phyloP scores from a whole-genome alignment of 768 basidiomycete species.

The Mrakia hoshinonis region DNA sequence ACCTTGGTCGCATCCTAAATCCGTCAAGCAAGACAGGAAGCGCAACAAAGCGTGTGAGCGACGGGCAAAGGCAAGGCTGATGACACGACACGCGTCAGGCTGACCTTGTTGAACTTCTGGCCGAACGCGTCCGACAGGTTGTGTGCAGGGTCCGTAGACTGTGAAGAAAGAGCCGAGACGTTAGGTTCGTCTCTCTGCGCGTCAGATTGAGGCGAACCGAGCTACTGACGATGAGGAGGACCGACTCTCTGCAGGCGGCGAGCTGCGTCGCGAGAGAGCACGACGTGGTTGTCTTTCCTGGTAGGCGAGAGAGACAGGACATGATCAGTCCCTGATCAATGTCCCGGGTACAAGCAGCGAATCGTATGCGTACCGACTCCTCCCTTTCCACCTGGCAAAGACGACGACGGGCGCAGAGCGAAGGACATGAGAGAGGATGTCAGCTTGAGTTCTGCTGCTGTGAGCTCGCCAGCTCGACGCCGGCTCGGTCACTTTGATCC shows the following conservation, averaged over 20 bases:
- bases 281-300: constrained; percentile 96
- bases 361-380: constrained; percentile 67
- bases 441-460: neutral
- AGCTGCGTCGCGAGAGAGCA: constrained; percentile 97
- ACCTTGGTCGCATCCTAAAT: constrained; percentile 82
- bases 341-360: neutral
- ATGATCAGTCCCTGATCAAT: neutral
- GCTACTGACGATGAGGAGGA: constrained; percentile 77
- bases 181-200: neutral
- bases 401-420: neutral
- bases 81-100: neutral
- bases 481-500: neutral
- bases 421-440: neutral
- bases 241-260: constrained; percentile 81
- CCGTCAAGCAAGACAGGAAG: neutral
- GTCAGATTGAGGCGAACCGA: neutral
- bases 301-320: neutral
- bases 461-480: neutral
- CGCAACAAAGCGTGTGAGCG: neutral
- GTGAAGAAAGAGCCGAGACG: constrained; percentile 2
- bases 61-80: neutral
- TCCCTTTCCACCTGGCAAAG: constrained; percentile 77
- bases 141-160: constrained; percentile 99
- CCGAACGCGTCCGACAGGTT: constrained; percentile 97
- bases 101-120: constrained; percentile 85